A percentile compares a stretch with the other conserved stretches of the same genome.
Conservation (phyloP, 441 rosid genomes). For the Jatropha podagrica region DNA sequence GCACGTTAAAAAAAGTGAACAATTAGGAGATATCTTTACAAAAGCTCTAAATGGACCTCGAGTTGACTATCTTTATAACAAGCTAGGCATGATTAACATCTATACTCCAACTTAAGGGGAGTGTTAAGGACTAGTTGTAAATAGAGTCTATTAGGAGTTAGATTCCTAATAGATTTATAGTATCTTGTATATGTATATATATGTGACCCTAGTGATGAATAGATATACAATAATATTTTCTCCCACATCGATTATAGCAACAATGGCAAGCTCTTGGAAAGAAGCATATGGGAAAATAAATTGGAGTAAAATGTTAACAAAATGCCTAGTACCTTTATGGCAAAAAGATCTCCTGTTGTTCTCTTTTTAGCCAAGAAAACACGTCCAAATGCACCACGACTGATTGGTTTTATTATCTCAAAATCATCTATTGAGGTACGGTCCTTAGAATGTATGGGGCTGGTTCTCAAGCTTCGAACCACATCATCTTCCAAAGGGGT, state of each 20-base stretch:
- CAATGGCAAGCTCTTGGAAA: background rate
- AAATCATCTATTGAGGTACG: constrained; percentile 98
- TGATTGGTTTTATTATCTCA: constrained; percentile 97
- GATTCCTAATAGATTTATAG: no score
- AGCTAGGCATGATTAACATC: no score
- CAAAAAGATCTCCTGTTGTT: constrained; percentile 98
- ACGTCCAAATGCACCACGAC: constrained; percentile 99
- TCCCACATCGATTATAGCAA: background rate
- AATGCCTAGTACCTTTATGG: constrained; percentile 66
- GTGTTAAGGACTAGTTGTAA: no score
- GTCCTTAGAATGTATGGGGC: constrained; percentile 83
- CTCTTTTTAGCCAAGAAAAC: constrained; percentile 97
- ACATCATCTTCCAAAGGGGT: constrained; percentile 96
- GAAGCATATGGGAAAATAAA: background rate
- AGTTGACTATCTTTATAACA: no score
- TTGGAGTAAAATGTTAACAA: background rate
- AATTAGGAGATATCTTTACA: no score
- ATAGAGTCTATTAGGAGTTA: no score
- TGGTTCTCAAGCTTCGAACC: constrained; percentile 91
- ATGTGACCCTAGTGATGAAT: no score
- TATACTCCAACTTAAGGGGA: no score
- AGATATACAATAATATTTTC: no score
- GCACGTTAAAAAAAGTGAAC: no score
- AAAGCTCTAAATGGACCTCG: no score
- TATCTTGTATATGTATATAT: no score